These are phyloP conservation scores for Bacterosira constricta DNA, from an alignment of 108 stramenopile species.

Conservation along the genomic window DNA sequence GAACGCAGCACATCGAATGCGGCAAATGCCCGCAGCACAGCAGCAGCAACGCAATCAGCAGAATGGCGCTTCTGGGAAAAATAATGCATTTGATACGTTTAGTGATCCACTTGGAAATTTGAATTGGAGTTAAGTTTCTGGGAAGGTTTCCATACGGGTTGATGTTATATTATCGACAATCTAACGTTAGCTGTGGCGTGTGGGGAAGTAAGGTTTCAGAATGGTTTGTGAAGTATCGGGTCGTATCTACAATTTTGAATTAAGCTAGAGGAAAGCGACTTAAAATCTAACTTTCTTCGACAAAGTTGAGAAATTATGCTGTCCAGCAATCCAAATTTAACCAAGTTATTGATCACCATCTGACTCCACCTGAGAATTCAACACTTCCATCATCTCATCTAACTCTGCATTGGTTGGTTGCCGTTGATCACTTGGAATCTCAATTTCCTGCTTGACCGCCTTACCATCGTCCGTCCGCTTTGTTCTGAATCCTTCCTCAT, in stretches of 20 bases:
- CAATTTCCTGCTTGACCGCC: conserved; percentile 66
- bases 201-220: no score
- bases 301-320: no score
- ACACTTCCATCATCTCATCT: conserved; percentile 55
- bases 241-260: no score
- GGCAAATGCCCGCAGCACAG: conserved; percentile 28
- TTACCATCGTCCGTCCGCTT: conserved; percentile 69
- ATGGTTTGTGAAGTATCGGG: no score
- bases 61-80: conserved; percentile 20
- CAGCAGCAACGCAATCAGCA: conserved; percentile 34
- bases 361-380: conserved; percentile 47
- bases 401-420: conserved; percentile 65
- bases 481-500: conserved; percentile 81
- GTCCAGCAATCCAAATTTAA: no score
- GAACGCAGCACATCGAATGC: conserved; percentile 38
- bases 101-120: conserved; percentile 71
- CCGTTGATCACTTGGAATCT: conserved; percentile 27
- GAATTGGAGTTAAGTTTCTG: no score
- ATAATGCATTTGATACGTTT: conserved; percentile 62
- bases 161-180: no score
- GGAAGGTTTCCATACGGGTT: no score
- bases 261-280: no score
- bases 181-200: no score
- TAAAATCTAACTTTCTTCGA: no score
- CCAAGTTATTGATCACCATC: conserved; percentile 16